Conservation (phyloP, 202 grass and related monocot species). For the Saccharum hybrid region DNA sequence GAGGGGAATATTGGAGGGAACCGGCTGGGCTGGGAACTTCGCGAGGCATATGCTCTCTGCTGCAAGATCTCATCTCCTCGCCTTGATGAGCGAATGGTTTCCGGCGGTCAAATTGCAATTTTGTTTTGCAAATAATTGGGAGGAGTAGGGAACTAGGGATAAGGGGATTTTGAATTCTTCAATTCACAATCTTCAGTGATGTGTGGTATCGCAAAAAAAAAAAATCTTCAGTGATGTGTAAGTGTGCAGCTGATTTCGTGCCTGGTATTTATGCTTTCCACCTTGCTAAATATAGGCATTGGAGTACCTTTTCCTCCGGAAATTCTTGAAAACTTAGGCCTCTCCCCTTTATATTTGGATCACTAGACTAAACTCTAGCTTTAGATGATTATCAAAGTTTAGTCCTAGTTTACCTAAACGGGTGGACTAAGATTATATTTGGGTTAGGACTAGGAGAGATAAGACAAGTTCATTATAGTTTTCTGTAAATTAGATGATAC, state of each 20-base stretch:
- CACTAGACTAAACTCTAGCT: background rate
- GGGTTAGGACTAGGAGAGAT: too few species aligned
- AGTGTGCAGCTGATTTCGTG: background rate
- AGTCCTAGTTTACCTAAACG: background rate
- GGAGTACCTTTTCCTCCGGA: background rate
- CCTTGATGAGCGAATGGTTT: too few species aligned
- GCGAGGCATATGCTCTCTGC: slow-evolving; percentile 47
- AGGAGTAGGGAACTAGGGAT: background rate
- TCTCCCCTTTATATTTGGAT: too few species aligned
- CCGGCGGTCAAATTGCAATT: background rate
- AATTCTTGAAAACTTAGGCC: background rate
- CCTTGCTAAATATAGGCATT: slow-evolving; percentile 15
- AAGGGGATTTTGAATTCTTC: background rate
- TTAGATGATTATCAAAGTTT: background rate
- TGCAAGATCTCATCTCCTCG: slow-evolving; percentile 14
- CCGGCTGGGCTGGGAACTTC: slow-evolving; percentile 33
- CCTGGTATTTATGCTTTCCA: background rate
- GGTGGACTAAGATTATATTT: too few species aligned
- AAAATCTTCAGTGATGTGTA: background rate
- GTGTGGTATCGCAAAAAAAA: too few species aligned
- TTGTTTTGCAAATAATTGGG: slow-evolving; percentile 30
- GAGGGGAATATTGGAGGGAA: slow-evolving; percentile 57
- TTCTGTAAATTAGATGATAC: too few species aligned
- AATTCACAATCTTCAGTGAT: background rate
- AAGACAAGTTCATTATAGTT: too few species aligned